Percentiles rank a stretch among this genome's conserved stretches.
These are phyloP conservation scores for Lentinus tigrinus DNA, from an alignment of 768 basidiomycete species.

Conservation along the genomic window DNA sequence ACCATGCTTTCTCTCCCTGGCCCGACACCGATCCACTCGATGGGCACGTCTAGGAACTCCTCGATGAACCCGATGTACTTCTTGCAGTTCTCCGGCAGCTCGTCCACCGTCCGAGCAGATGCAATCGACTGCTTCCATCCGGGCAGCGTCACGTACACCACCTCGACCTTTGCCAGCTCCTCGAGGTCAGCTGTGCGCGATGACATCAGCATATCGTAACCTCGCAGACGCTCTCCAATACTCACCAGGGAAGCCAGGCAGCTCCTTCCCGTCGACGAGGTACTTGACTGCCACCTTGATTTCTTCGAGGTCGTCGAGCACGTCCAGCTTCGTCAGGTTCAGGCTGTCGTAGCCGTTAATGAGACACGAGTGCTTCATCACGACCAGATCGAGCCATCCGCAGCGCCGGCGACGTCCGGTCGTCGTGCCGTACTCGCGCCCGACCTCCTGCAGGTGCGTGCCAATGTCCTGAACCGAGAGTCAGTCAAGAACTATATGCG, in stretches of 20 bases:
- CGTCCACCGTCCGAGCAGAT: slow-evolving; percentile 58
- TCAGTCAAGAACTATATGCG: neutral
- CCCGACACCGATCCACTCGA: slow-evolving; percentile 94
- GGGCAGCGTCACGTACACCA: slow-evolving; percentile 84
- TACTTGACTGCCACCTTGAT: slow-evolving; percentile 90
- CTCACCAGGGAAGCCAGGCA: slow-evolving; percentile 85
- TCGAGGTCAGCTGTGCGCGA: slow-evolving; percentile 74
- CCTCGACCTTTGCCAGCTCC: slow-evolving; percentile 72
- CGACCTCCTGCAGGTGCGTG: slow-evolving; percentile 88
- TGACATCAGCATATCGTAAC: neutral
- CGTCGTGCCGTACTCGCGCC: slow-evolving; percentile 87
- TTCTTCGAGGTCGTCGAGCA: slow-evolving; percentile 80
- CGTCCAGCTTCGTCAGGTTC: slow-evolving; percentile 95
- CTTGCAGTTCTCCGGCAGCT: slow-evolving; percentile 81
- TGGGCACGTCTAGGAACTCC: slow-evolving; percentile 61
- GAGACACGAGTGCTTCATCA: slow-evolving; percentile 85
- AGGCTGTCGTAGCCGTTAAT: slow-evolving; percentile 95
- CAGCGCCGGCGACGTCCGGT: slow-evolving; percentile 92
- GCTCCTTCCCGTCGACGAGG: slow-evolving; percentile 68
- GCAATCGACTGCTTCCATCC: slow-evolving; percentile 89
- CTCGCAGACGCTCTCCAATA: slow-evolving; percentile 6
- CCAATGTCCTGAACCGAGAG: slow-evolving; percentile 61
- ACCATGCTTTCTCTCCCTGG: slow-evolving; percentile 84
- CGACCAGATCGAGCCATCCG: slow-evolving; percentile 97
- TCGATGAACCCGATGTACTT: slow-evolving; percentile 89